A percentile compares a stretch with the other conserved stretches of the same genome.
These are phyloP conservation scores for Microsporum ferrugineum DNA, from an alignment of 2,329 filamentous ascomycete genomes.

Conservation along the genomic window DNA sequence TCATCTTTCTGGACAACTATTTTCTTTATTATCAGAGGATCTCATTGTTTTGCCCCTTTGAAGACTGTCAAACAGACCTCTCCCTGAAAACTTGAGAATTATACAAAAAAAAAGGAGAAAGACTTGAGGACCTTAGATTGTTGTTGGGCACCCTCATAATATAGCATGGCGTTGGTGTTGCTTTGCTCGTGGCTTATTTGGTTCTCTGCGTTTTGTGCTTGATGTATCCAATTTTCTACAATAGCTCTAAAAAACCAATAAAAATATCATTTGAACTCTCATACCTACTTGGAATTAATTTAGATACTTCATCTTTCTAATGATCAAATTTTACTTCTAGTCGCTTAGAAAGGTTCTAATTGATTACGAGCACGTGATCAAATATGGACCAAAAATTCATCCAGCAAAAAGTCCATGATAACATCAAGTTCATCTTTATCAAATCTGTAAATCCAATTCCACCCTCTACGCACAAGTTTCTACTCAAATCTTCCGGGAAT, in stretches of 20 bases:
- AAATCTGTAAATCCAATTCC: neutral
- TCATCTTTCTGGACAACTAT: conserved; percentile 7
- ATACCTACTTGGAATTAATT: neutral
- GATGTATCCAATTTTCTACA: neutral
- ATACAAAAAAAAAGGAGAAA: conserved; percentile 20
- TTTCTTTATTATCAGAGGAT: conserved; percentile 7
- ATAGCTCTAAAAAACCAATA: neutral
- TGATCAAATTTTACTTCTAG: too few species aligned
- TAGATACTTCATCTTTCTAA: too few species aligned
- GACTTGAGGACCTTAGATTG: conserved; percentile 16
- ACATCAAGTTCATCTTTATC: neutral
- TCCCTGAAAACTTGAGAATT: neutral
- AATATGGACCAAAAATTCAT: too few species aligned
- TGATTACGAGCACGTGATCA: neutral
- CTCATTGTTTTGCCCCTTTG: neutral
- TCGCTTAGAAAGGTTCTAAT: neutral
- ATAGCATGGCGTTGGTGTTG: conserved; percentile 19
- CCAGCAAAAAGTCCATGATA: neutral
- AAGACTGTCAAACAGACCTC: neutral
- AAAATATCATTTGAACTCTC: neutral
- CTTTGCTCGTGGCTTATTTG: conserved; percentile 5
- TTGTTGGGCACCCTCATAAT: conserved; percentile 16
- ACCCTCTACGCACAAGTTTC: neutral
- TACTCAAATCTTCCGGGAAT: neutral
- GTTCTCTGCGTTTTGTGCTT: neutral